Conservation (phyloP, 1,139 yeast species). For the Hemisphaericaspora lyxosophila region DNA sequence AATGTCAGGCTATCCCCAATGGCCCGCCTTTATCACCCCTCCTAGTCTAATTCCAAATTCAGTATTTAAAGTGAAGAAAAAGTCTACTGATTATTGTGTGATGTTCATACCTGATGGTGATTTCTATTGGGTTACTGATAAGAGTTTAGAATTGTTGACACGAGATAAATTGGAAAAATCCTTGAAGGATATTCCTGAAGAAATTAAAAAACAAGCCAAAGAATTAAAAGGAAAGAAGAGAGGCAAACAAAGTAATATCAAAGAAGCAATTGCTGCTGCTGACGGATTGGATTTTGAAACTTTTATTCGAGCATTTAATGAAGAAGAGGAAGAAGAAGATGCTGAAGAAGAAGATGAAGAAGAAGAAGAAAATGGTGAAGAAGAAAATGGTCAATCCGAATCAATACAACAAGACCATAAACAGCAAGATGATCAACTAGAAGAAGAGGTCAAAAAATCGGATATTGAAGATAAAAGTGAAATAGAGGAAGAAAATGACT, state of each 20-base stretch:
- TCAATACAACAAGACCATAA: constrained; percentile 12
- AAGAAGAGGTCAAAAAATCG: constrained; percentile 14
- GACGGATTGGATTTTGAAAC: constrained; percentile 37
- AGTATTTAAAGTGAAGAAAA: constrained; percentile 40
- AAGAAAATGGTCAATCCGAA: constrained; percentile 19
- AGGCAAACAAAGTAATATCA: constrained; percentile 33
- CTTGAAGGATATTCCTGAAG: constrained; percentile 30
- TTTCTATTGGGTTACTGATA: constrained; percentile 47
- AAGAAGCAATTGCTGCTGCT: constrained; percentile 44
- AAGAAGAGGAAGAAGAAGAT: constrained; percentile 27
- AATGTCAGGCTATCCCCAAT: constrained; percentile 49
- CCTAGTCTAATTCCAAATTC: constrained; percentile 36
- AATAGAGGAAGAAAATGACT: constrained; percentile 13
- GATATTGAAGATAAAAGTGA: constrained; percentile 15
- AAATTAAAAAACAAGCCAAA: constrained; percentile 13
- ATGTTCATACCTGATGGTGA: constrained; percentile 52
- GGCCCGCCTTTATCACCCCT: constrained; percentile 54
- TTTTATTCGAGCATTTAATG: constrained; percentile 35
- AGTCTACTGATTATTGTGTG: constrained; percentile 41
- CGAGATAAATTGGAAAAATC: constrained; percentile 27
- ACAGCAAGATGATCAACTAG: constrained; percentile 3
- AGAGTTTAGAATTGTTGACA: constrained; percentile 34
- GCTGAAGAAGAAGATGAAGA: constrained; percentile 29
- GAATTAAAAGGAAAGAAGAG: constrained; percentile 19
- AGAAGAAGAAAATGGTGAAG: constrained; percentile 25